Conservation (phyloP, 345 rosid genomes). For the Excoecaria agallocha region DNA sequence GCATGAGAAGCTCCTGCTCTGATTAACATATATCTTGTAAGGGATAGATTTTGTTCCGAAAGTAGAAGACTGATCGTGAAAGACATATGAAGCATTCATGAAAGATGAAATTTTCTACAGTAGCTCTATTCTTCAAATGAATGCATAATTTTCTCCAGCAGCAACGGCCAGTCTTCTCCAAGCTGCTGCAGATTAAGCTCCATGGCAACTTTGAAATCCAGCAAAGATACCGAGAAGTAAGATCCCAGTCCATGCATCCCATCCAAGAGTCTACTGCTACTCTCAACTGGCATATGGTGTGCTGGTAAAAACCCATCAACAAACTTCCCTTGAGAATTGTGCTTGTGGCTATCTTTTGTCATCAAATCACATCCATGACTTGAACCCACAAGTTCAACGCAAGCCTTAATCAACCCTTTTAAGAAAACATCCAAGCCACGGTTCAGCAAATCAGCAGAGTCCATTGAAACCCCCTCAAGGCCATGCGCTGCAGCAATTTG, state of each 20-base stretch:
- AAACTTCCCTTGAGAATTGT: conserved; percentile 23
- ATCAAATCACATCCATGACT: conserved; percentile 25
- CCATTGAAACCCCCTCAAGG: conserved; percentile 42
- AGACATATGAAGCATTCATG: conserved; percentile 12
- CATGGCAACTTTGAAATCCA: conserved; percentile 42
- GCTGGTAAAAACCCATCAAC: conserved; percentile 32
- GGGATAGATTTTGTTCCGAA: conserved; percentile 4
- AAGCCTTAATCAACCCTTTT: conserved; percentile 43
- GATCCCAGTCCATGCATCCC: conserved; percentile 25
- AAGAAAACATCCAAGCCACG: conserved; percentile 39
- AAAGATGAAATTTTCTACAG: conserved; percentile 1
- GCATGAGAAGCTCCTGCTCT: conserved; percentile 11
- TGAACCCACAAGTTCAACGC: conserved; percentile 34
- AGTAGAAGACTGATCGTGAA: conserved; percentile 14
- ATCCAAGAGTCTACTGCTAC: conserved; percentile 11
- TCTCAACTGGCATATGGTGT: conserved; percentile 21
- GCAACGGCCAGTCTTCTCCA: conserved; percentile 49
- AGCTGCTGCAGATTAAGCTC: conserved; percentile 52
- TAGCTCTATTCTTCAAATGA: conserved; percentile 24
- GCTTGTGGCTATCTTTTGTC: conserved; percentile 18
- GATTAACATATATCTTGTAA: conserved; percentile 7
- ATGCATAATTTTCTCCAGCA: conserved; percentile 41
- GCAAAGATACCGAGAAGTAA: conserved; percentile 23
- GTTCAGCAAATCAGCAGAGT: conserved; percentile 42
- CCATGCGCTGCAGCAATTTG: conserved; percentile 43